Percentiles rank a stretch among this genome's conserved stretches.
phyloP scores from a whole-genome alignment of 495 filamentous ascomycete species.

The Aspergillus panamensis region DNA sequence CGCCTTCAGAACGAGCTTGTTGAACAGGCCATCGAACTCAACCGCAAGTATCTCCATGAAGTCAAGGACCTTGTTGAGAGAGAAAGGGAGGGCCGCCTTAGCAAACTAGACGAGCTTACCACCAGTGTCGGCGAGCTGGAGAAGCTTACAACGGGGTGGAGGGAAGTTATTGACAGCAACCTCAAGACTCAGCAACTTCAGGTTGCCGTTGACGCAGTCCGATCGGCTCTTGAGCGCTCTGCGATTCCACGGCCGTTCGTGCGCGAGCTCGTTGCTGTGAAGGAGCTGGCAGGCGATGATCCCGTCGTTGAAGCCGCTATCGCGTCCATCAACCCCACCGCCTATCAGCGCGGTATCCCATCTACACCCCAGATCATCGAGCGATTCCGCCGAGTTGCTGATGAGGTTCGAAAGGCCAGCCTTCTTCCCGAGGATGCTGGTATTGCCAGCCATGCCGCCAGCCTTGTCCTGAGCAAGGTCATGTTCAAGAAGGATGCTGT shows the following conservation, averaged over 20 bases:
- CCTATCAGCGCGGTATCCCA: conserved; percentile 89
- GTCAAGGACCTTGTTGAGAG: conserved; percentile 80
- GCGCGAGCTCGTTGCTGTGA: conserved; percentile 85
- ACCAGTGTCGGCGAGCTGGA: conserved; percentile 74
- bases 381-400: conserved; percentile 90
- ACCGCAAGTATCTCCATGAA: conserved; percentile 73
- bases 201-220: conserved; percentile 90
- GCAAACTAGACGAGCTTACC: conserved; percentile 78
- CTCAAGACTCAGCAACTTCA: conserved; percentile 92
- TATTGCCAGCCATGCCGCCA: conserved; percentile 87
- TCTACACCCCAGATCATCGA: conserved; percentile 82
- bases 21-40: conserved; percentile 84
- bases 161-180: conserved; percentile 79
- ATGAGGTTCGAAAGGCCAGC: conserved; percentile 89
- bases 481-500: conserved; percentile 92
- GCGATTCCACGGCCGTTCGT: conserved; percentile 79
- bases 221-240: conserved; percentile 70
- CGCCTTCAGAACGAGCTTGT: conserved; percentile 78
- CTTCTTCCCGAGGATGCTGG: conserved; percentile 90
- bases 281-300: conserved; percentile 81
- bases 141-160: conserved; percentile 78
- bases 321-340: conserved; percentile 84
- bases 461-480: conserved; percentile 81
- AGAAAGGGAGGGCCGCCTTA: conserved; percentile 82
- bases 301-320: conserved; percentile 86